These are phyloP conservation scores for Sarcomyxa edulis DNA, from an alignment of 768 basidiomycete species.

Conservation along the genomic window DNA sequence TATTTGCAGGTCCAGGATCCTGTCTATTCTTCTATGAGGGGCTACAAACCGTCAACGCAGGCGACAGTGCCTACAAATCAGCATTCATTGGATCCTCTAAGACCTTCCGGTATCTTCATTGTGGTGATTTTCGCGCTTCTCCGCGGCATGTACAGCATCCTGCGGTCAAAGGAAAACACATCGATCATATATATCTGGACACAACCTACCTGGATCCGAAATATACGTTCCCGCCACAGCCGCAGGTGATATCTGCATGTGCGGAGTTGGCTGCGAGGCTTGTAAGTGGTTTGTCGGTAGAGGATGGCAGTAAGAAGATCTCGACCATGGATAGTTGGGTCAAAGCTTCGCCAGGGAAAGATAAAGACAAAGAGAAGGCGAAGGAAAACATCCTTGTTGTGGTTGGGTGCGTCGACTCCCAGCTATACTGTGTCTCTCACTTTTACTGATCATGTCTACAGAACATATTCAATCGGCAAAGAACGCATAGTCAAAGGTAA, in stretches of 20 bases:
- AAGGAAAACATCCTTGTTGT: slow-evolving; percentile 49
- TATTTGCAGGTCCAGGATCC: slow-evolving; percentile 74
- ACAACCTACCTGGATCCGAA: slow-evolving; percentile 94
- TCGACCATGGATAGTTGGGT: slow-evolving; percentile 52
- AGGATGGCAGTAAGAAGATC: slow-evolving; percentile 15
- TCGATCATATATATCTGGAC: slow-evolving; percentile 91
- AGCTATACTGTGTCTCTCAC: slow-evolving; percentile 3
- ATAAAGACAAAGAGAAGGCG: slow-evolving; percentile 31
- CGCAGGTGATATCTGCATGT: slow-evolving; percentile 91
- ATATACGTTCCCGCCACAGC: slow-evolving; percentile 95
- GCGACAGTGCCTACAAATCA: slow-evolving; percentile 75
- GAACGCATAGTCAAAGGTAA: slow-evolving; percentile 94
- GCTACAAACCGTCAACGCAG: slow-evolving; percentile 81
- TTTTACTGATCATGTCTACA: slow-evolving; percentile 20
- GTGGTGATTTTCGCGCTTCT: slow-evolving; percentile 90
- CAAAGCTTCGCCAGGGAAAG: slow-evolving; percentile 14
- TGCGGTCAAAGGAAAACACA: slow-evolving; percentile 68
- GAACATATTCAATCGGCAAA: slow-evolving; percentile 97
- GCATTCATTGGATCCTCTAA: slow-evolving; percentile 62
- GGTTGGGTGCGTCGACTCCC: slow-evolving; percentile 76
- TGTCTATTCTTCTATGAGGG: slow-evolving; percentile 94
- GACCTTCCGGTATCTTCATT: slow-evolving; percentile 88
- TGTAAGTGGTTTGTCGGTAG: slow-evolving; percentile 30
- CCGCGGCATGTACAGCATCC: slow-evolving; percentile 86
- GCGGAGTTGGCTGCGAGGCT: slow-evolving; percentile 71